A percentile compares a stretch with the other conserved stretches of the same genome.
phyloP scores from a whole-genome alignment of 2,329 filamentous ascomycete species.

The Stemphylium beticola region DNA sequence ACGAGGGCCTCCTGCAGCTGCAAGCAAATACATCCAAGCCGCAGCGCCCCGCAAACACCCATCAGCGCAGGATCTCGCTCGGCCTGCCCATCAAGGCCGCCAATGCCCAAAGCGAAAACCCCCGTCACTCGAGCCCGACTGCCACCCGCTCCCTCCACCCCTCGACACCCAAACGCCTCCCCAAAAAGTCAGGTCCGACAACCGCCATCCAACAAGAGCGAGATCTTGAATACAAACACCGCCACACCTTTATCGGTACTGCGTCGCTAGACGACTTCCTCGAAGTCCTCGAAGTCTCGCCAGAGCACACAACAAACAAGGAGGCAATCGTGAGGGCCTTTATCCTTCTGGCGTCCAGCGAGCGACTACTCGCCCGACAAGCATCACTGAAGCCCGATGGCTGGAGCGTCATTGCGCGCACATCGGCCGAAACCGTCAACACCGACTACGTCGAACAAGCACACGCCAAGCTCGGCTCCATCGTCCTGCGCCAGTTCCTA shows the following conservation, averaged over 20 bases:
- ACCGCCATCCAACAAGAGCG: constrained; percentile 26
- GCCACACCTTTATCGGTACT: constrained; percentile 43
- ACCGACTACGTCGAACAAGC: constrained; percentile 34
- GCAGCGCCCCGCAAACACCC: constrained; percentile 13
- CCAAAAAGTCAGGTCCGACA: constrained; percentile 10
- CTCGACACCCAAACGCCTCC: constrained; percentile 6
- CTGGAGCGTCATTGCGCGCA: constrained; percentile 37
- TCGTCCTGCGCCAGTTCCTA: constrained; percentile 36
- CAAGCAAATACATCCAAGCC: constrained; percentile 23
- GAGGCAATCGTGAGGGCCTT: constrained; percentile 33
- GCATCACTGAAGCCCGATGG: constrained; percentile 25
- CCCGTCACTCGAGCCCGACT: constrained; percentile 9
- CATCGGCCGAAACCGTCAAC: constrained; percentile 22
- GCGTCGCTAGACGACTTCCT: constrained; percentile 41
- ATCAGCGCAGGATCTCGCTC: constrained; percentile 31
- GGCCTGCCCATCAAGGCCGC: constrained; percentile 26
- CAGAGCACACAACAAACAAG: constrained; percentile 27
- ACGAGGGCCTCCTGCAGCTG: constrained; percentile 30
- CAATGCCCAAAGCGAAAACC: constrained; percentile 5
- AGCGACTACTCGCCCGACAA: constrained; percentile 36
- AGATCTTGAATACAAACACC: constrained; percentile 42
- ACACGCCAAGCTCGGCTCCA: constrained; percentile 34
- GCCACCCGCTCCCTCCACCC: constrained; percentile 12
- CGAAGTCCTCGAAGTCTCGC: constrained; percentile 30
- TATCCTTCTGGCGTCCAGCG: constrained; percentile 31